Conservation (phyloP, 2,329 filamentous ascomycete species). For the Fusarium sulawesiense region DNA sequence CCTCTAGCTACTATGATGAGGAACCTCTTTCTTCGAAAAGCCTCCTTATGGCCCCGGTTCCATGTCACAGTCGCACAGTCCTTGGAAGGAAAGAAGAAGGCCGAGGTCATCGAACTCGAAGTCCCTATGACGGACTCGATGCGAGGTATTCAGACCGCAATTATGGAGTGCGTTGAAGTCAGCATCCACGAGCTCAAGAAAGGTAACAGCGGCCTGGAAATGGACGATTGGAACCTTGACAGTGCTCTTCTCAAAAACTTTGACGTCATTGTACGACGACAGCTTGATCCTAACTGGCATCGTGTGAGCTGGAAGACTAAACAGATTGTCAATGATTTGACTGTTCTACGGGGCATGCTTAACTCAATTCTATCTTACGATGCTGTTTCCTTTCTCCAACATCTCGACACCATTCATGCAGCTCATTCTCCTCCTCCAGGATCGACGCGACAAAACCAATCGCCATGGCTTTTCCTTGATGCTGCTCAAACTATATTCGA, state of each 20-base stretch:
- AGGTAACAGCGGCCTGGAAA: constrained; percentile 86
- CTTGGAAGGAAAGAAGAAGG: constrained; percentile 90
- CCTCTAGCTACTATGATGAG: constrained; percentile 91
- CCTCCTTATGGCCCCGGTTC: constrained; percentile 92
- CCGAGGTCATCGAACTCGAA: constrained; percentile 96
- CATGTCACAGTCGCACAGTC: constrained; percentile 90
- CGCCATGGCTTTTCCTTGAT: constrained; percentile 95
- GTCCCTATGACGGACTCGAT: constrained; percentile 96
- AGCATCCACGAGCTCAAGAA: constrained; percentile 96
- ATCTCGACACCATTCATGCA: constrained; percentile 92
- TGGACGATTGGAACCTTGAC: constrained; percentile 97
- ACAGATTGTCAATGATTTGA: constrained; percentile 91
- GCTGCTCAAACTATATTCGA: constrained; percentile 95
- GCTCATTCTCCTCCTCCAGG: constrained; percentile 90
- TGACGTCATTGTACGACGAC: constrained; percentile 85
- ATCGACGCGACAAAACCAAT: constrained; percentile 87
- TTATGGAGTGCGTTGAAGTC: constrained; percentile 95
- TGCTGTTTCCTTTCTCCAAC: constrained; percentile 89
- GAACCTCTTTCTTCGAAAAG: constrained; percentile 87
- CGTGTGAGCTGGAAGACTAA: constrained; percentile 93
- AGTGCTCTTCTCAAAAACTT: constrained; percentile 94
- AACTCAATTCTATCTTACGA: constrained; percentile 87
- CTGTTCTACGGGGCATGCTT: constrained; percentile 83
- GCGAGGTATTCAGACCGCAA: constrained; percentile 91
- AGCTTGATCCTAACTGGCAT: constrained; percentile 97